Base-by-base conservation (phyloP, 805 yeast species). In the Metahyphopichia silvanorum region DNA sequence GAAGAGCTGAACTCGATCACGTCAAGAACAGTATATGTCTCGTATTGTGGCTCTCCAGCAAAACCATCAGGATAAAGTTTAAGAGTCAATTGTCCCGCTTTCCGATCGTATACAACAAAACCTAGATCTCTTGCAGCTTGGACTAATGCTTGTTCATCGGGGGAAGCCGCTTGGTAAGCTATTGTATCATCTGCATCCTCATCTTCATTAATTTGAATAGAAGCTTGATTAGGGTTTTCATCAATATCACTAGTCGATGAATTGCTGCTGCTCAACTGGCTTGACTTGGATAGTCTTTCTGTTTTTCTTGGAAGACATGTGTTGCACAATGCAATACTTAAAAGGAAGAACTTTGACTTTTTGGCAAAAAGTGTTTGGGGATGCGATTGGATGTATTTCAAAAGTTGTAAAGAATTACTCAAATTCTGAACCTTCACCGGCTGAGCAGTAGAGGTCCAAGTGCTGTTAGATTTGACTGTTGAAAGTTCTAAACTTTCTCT, bases 121-220 rank as follows among this genome's bases (percentile, higher is more conserved):
- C 99, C 99, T 69, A 93, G 70, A 51, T 93, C 98, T 44, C 96
- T 72, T 0, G 98, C 98, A 1, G 98, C 98, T 28, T 82, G 77
- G 3, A 93, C 91, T 19, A 93, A 63, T 0, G 99, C 98, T 31
- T 89, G 60, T 55, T 93, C 99, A 60, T 93, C 99, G 0, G 98
- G 99, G 0, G 97, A 89, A 0, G 98, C 79, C 0, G 98, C 86
- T 53, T 91, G 97, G 48, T 93, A 93, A 35, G 77, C 80, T 16
- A 88, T 75, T 15, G 69, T 64, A 15, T 69, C 78, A 26, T 65
- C 74, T 16, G 35, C 46, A 5, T 26, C 39, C 5, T 31, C 42
- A 2, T 24, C 39, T 6, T 39, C 37, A 18, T 16, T 7, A 5
- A 12, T 12, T 13, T 35, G 29, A 6, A 34, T 36, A 10, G 32